These are phyloP conservation scores for Aspergillus sparsus DNA, from an alignment of 495 filamentous ascomycete species.

Conservation along the genomic window DNA sequence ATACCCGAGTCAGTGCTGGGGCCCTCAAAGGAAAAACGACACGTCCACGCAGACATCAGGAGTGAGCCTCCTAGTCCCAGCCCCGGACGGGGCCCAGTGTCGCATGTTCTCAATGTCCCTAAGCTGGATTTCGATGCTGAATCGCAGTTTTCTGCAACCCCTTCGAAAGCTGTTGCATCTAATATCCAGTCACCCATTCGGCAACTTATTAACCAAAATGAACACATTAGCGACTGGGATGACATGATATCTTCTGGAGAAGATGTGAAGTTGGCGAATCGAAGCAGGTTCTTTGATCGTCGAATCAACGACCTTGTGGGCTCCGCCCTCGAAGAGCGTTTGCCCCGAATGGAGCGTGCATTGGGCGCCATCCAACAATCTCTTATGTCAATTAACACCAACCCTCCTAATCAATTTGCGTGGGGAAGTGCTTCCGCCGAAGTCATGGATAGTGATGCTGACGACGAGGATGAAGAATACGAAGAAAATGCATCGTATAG, in stretches of 20 bases:
- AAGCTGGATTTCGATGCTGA: slow-evolving; percentile 47
- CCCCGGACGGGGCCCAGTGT: slow-evolving; percentile 58
- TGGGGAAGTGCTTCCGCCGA: slow-evolving; percentile 62
- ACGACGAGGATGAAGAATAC: slow-evolving; percentile 85
- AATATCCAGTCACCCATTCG: slow-evolving; percentile 59
- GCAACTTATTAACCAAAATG: slow-evolving; percentile 63
- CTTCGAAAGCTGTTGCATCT: slow-evolving; percentile 40
- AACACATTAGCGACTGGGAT: slow-evolving; percentile 87
- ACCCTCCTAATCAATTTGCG: slow-evolving; percentile 38
- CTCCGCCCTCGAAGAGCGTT: slow-evolving; percentile 69
- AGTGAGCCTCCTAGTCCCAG: slow-evolving; percentile 79
- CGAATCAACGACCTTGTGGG: slow-evolving; percentile 85
- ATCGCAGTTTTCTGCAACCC: slow-evolving; percentile 42
- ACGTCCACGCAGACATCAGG: slow-evolving; percentile 56
- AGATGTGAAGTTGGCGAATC: slow-evolving; percentile 73
- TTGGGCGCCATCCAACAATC: slow-evolving; percentile 72
- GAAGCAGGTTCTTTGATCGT: slow-evolving; percentile 79
- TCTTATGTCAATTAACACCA: slow-evolving; percentile 53
- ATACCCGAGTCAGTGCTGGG: slow-evolving; percentile 39
- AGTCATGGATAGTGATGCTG: slow-evolving; percentile 80
- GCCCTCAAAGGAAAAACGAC: slow-evolving; percentile 57
- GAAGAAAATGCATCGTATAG: slow-evolving; percentile 45
- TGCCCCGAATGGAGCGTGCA: slow-evolving; percentile 77
- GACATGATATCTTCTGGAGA: slow-evolving; percentile 80
- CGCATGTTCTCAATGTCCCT: slow-evolving; percentile 46